Evolutionary conservation across 768 basidiomycete species (phyloP).

Genomic region (Mycena chlorophos): DNA sequence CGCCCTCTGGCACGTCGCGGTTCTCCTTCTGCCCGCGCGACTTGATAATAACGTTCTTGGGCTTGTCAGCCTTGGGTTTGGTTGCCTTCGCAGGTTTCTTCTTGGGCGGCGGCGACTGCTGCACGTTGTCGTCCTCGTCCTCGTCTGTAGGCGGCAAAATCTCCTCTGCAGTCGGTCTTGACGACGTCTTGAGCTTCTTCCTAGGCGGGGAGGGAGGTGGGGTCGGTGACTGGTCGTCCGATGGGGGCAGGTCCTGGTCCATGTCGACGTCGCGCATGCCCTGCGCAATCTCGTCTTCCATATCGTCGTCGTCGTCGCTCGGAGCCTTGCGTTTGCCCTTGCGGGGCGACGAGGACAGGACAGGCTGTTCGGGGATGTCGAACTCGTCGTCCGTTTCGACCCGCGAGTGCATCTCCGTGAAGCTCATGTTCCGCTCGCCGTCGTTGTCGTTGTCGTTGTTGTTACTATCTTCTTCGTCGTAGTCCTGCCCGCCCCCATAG

Average conservation of each 20-base stretch:
- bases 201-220: background rate
- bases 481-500: slow-evolving; percentile 31
- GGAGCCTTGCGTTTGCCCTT: slow-evolving; percentile 45
- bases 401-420: background rate
- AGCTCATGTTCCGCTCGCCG: slow-evolving; percentile 24
- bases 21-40: slow-evolving; percentile 39
- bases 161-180: no score
- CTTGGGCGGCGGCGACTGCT: slow-evolving; percentile 30
- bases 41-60: background rate
- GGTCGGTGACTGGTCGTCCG: slow-evolving; percentile 13
- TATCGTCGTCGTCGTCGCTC: slow-evolving; percentile 41
- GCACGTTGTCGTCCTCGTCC: slow-evolving; percentile 28
- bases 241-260: slow-evolving; percentile 6
- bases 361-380: background rate
- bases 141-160: slow-evolving; percentile 32
- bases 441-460: slow-evolving; percentile 47
- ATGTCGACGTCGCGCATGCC: slow-evolving; percentile 29
- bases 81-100: slow-evolving; percentile 32
- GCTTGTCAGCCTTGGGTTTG: slow-evolving; percentile 10
- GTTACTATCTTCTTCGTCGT: slow-evolving; percentile 44
- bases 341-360: slow-evolving; percentile 24
- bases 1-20: slow-evolving; percentile 42
- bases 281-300: slow-evolving; percentile 45
- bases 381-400: background rate
- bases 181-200: no score